Percentiles rank a stretch among this genome's conserved stretches.
Conservation (phyloP, 2,329 filamentous ascomycete genomes). For the Verticillium alfalfae region DNA sequence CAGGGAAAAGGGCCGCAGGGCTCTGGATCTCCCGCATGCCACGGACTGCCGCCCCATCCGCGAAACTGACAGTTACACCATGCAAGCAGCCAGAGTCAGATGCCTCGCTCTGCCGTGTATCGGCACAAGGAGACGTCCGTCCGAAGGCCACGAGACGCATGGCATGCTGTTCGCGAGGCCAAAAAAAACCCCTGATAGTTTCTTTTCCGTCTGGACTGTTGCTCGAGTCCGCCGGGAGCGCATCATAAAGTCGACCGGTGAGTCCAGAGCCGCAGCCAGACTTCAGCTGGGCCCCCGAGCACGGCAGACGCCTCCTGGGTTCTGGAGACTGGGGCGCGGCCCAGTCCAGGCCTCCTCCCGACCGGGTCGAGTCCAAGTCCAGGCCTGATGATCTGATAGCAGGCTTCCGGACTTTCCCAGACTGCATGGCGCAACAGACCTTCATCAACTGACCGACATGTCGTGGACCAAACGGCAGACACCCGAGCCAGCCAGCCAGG, state of each 20-base stretch:
- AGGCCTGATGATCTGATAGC: too few relatives aligned
- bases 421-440: too few relatives aligned
- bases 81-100: neutral
- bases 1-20: neutral
- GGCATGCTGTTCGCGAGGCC: neutral
- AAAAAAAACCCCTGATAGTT: too few relatives aligned
- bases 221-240: neutral
- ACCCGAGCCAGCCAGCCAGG: neutral
- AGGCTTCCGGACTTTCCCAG: too few relatives aligned
- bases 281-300: neutral
- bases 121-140: neutral
- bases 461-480: neutral
- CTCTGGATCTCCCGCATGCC: neutral
- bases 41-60: neutral
- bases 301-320: neutral
- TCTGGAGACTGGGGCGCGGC: neutral
- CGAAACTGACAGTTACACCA: neutral
- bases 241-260: neutral
- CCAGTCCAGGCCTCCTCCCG: neutral
- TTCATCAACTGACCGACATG: neutral
- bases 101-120: neutral
- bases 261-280: neutral
- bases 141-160: neutral
- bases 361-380: neutral
- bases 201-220: too few relatives aligned